Conservation (phyloP, 2,329 filamentous ascomycete genomes). For the Calycina marina region DNA sequence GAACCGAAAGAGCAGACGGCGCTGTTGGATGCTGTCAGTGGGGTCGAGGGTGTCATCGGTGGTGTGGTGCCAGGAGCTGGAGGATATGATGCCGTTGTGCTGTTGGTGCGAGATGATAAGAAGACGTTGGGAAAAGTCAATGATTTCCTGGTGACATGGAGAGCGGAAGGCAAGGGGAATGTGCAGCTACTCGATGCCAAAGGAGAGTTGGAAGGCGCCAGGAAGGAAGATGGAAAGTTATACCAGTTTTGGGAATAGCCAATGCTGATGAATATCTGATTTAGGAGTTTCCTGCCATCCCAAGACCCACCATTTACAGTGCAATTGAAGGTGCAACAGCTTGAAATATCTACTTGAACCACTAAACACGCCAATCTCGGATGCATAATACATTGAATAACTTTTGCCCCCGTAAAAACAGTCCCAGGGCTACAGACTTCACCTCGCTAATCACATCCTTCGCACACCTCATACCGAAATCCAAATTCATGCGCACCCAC, state of each 20-base stretch:
- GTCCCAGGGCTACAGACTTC: too few species aligned
- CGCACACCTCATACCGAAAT: too few species aligned
- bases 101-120: slow-evolving; percentile 62
- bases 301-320: too few species aligned
- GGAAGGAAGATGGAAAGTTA: slow-evolving; percentile 27
- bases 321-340: too few species aligned
- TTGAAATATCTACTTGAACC: too few species aligned
- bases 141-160: slow-evolving; percentile 52
- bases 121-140: slow-evolving; percentile 46
- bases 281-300: too few species aligned
- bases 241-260: slow-evolving; percentile 10
- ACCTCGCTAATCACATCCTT: too few species aligned
- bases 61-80: slow-evolving; percentile 63
- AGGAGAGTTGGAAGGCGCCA: slow-evolving; percentile 57
- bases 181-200: slow-evolving; percentile 56
- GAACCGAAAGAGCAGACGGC: slow-evolving; percentile 78
- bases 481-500: too few species aligned
- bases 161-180: slow-evolving; percentile 37
- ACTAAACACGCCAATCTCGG: too few species aligned
- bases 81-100: slow-evolving; percentile 76
- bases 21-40: slow-evolving; percentile 51
- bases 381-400: too few species aligned
- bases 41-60: slow-evolving; percentile 17
- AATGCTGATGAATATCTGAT: background rate
- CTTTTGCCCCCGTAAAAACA: too few species aligned